A percentile compares a stretch with the other conserved stretches of the same genome.
phyloP scores from a whole-genome alignment of 2,329 filamentous ascomycete genomes.

The Tolypocladium cylindrosporum region DNA sequence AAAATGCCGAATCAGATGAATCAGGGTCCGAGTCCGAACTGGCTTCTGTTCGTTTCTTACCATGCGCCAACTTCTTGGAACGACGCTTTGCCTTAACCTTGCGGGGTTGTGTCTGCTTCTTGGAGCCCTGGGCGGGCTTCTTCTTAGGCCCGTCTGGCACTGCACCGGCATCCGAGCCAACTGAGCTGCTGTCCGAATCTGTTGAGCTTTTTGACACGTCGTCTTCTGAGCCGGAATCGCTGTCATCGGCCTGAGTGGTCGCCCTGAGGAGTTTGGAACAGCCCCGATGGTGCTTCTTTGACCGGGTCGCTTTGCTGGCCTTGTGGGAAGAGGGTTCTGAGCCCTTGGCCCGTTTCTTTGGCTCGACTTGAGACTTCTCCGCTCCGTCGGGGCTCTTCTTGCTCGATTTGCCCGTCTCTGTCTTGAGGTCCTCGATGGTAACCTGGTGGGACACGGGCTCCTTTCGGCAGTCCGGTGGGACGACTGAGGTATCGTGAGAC shows the following conservation, averaged over 20 bases:
- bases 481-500: slow-evolving; percentile 6
- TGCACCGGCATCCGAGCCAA: slow-evolving; percentile 5
- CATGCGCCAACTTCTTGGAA: neutral
- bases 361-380: slow-evolving; percentile 5
- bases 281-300: slow-evolving; percentile 7
- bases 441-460: neutral
- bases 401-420: neutral
- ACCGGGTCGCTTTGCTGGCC: neutral
- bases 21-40: neutral
- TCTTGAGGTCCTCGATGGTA: slow-evolving; percentile 2
- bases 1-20: neutral
- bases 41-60: neutral
- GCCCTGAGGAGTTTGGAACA: slow-evolving; percentile 4
- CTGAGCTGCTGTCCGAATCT: neutral
- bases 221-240: slow-evolving; percentile 2
- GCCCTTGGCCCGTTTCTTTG: slow-evolving; percentile 1
- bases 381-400: neutral
- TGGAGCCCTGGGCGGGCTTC: neutral
- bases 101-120: neutral
- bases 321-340: neutral
- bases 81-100: neutral
- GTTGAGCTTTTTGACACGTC: neutral
- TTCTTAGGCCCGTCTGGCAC: neutral
- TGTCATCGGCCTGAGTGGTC: neutral
- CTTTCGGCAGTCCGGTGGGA: slow-evolving; percentile 10